Conservation (phyloP, 139 green algal species). For the Asterochloris sp. region DNA sequence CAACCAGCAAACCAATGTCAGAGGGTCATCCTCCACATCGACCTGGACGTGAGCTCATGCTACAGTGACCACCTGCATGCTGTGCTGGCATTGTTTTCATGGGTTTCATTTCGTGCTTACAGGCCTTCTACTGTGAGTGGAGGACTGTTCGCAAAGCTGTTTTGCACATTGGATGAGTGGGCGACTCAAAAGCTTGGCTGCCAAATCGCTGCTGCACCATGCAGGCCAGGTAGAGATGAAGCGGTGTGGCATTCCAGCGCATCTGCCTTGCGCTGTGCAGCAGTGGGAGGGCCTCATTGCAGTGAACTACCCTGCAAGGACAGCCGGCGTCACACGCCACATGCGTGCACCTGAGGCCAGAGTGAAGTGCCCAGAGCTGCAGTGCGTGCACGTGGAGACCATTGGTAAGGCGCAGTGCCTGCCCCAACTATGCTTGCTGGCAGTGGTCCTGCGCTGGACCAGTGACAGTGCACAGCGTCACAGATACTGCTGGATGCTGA, state of each 20-base stretch:
- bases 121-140: neutral
- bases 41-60: neutral
- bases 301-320: conserved; percentile 88
- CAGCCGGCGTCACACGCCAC: conserved; percentile 70
- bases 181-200: no score
- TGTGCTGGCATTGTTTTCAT: no score
- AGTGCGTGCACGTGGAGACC: conserved; percentile 83
- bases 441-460: no score
- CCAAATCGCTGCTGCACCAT: neutral
- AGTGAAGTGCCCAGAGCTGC: conserved; percentile 72
- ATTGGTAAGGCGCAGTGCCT: conserved; percentile 47
- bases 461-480: no score
- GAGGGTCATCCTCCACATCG: neutral
- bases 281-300: conserved; percentile 70
- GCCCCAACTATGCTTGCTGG: no score
- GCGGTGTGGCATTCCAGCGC: conserved; percentile 58
- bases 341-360: conserved; percentile 71
- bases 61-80: no score
- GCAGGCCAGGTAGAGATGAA: conserved; percentile 74
- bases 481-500: no score
- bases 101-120: no score
- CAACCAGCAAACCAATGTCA: neutral
- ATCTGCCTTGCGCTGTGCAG: conserved; percentile 76
- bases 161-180: neutral
- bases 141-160: neutral